Base-by-base conservation (phyloP, 371 early-diverging fungal genomes). In the Mucor lusitanicus region DNA sequence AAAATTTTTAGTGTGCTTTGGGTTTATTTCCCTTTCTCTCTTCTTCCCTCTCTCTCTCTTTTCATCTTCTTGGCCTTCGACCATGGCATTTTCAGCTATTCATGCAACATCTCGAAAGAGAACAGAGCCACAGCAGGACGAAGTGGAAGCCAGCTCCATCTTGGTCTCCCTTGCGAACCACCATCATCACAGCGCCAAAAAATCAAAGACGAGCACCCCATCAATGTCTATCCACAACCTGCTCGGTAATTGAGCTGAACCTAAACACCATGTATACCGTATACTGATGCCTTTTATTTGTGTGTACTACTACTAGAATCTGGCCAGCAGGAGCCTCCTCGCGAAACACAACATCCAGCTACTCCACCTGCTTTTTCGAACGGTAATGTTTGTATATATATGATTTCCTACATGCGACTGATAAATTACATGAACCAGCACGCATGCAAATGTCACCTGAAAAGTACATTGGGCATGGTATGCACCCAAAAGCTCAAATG, bases 71-170 rank as follows among this genome's bases (percentile, higher is more conserved):
- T 42, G n/a, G 42, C n/a, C n/a, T 42, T 9, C 6, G 42, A 42
- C n/a, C 35, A 48, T 48, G 48, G n/a, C 23, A 9, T 48, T 21
- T 48, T 48, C 48, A 48, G 7, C 23, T 48, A n/a, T 21, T 48
- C 48, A 48, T 48, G 4, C 48, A 48, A 11, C 48, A 48, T 48
- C 48, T 48, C 48, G 8, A 23, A 19, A 48, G 48, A 48, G 21
- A 46, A 62, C 46, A 21, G 33, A 62, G 6, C 33, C 23, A 48
- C 48, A 48, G 9, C 48, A 53, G 33, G 76, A 76, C n/a, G 77
- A 78, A 53, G 74, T 68, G 17, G 81, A 81, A 67, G 78, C 78
- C 19, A 74, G 81, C 23, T 75, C 78, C 33, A 81, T 81, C 32
- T 59, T 81, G 21, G 76, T 78, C 59, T 63, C 81, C 19, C 59